Conservation (phyloP, 2,329 filamentous ascomycete species). For the Ophiostoma australiae region DNA sequence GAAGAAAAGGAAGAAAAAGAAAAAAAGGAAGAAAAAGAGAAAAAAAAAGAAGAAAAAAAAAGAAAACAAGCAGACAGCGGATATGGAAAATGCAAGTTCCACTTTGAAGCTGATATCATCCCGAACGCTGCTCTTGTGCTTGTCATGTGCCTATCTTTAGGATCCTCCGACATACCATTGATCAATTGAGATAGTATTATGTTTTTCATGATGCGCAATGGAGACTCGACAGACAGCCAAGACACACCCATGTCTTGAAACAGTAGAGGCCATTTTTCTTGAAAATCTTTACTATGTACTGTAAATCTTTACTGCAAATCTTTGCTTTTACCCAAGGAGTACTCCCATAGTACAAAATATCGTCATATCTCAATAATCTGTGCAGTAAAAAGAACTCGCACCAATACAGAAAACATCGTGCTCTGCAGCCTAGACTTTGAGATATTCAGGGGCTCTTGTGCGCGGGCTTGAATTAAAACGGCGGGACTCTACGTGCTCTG, state of each 20-base stretch:
- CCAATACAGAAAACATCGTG: not conserved
- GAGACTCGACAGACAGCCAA: not conserved
- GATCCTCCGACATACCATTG: not conserved
- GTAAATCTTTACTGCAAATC: not conserved
- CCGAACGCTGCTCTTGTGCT: not conserved
- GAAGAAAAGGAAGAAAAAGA: no score
- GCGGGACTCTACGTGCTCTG: not conserved
- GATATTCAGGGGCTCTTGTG: not conserved
- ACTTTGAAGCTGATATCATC: not conserved
- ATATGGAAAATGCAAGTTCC: no score
- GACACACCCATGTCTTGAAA: not conserved
- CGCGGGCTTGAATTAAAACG: not conserved
- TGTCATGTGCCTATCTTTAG: not conserved
- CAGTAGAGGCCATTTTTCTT: not conserved
- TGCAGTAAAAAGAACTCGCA: not conserved
- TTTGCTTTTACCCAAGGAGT: no score
- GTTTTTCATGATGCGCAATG: not conserved
- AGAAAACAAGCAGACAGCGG: no score
- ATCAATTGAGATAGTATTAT: not conserved
- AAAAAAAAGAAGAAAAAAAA: no score
- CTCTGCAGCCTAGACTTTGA: not conserved
- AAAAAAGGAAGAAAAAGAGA: no score
- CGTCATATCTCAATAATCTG: not conserved
- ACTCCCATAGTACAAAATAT: not conserved
- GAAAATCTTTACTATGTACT: not conserved